Evolutionary conservation across 1,284 basidiomycete genomes (phyloP), one percentile per base, ranked within the genome.

Genomic region (Lignosus rhinocerotis): DNA sequence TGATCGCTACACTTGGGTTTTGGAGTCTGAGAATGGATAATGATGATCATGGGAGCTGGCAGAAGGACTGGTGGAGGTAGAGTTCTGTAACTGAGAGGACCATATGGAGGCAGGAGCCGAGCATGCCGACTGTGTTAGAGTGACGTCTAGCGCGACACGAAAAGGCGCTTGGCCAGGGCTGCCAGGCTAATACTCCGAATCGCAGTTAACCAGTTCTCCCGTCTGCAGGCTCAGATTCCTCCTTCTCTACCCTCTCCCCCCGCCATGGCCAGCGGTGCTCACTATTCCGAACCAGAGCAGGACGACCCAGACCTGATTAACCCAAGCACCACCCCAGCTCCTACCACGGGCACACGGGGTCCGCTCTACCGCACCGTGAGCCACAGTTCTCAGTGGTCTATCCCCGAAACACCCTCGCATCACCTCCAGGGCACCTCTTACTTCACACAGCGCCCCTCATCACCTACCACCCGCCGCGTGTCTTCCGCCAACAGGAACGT

Each of bases 371-470:
- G 82, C 55, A 78, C 75, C 53, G 65, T 78, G 54, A 86, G 81
- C 68, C 78, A 78, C 54, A 76, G 77, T 61, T 83, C 86, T 25
- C 79, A 79, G 59, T 83, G 83, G 81, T 83, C 83, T 11, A 69
- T 76, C 11, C 69, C 73, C 25, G 83, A 86, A 32, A 82, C 82
- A 8, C 84, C 85, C 21, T 76, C 75, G n/a, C 86, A 87, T 67
- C 84, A 86, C 69, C 76, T 83, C 62, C 83, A 86, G 67, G 88
- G 85, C 52, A 85, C 86, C 8, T 87, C 88, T 4, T 88, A 88
- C 71, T 85, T 80, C 67, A 73, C 47, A 63, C 71, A 51, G 64
- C 76, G 79, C 48, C 72, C 79, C 6, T 67, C 75, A n/a, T 76
- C 78, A 14, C 75, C 80, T 11, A 64, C 74, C 55, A 60, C 72